These are phyloP conservation scores for Neurospora intermedia DNA, from an alignment of 495 filamentous ascomycete species.

Conservation along the genomic window DNA sequence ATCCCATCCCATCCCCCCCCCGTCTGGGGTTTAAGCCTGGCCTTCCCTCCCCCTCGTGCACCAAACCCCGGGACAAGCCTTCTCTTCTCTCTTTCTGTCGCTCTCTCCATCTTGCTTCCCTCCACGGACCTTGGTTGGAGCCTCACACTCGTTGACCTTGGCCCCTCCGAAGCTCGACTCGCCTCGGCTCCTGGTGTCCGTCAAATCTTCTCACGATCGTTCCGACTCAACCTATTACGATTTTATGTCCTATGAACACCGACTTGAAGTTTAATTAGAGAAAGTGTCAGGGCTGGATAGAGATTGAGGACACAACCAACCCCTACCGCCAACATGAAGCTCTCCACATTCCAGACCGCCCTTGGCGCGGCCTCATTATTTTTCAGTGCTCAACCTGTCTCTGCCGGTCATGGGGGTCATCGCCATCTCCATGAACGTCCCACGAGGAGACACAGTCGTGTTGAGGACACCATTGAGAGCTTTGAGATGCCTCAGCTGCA, in stretches of 20 bases:
- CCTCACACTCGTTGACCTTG: conserved; percentile 4
- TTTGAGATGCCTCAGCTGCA: conserved; percentile 15
- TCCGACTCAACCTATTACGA: background rate
- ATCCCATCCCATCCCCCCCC: conserved; percentile 1
- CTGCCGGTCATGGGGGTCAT: conserved; percentile 21
- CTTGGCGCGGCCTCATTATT: conserved; percentile 38
- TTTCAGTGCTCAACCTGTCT: conserved; percentile 23
- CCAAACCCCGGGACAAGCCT: background rate
- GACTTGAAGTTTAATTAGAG: background rate
- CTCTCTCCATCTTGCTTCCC: background rate
- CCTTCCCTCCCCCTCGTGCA: background rate
- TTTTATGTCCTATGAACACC: background rate
- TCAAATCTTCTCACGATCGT: background rate
- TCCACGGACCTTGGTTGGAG: background rate
- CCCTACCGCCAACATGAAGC: conserved; percentile 28
- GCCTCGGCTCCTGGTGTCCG: background rate
- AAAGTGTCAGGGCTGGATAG: background rate
- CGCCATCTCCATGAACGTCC: conserved; percentile 25
- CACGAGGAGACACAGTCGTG: conserved; percentile 22
- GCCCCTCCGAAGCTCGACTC: background rate
- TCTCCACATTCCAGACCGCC: conserved; percentile 37
- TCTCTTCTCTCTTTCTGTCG: conserved; percentile 13
- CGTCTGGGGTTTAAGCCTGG: conserved; percentile 1
- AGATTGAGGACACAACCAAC: background rate
- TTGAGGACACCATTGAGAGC: conserved; percentile 11